Percentiles rank a stretch among this genome's conserved stretches.
Conservation (phyloP, 2,329 filamentous ascomycete genomes). For the Ascochyta fabae region DNA sequence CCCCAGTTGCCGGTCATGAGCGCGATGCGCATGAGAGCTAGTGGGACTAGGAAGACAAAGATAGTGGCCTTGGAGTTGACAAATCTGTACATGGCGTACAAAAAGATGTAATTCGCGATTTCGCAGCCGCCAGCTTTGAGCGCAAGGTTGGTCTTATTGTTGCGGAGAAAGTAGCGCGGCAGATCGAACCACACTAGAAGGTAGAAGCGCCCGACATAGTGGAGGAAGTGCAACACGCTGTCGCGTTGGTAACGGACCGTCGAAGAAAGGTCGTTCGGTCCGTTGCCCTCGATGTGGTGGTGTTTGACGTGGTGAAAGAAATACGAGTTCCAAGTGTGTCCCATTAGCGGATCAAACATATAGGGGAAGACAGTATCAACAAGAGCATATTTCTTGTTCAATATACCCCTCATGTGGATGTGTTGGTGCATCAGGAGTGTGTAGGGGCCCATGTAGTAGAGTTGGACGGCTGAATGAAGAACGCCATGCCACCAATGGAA, state of each 20-base stretch:
- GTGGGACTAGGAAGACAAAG: conserved; percentile 71
- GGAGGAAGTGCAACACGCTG: conserved; percentile 68
- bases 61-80: conserved; percentile 63
- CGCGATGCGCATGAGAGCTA: conserved; percentile 70
- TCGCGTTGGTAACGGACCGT: conserved; percentile 81
- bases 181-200: conserved; percentile 78
- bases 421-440: conserved; percentile 86
- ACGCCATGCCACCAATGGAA: conserved; percentile 74
- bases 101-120: conserved; percentile 55
- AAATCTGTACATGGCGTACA: conserved; percentile 58
- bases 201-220: conserved; percentile 76
- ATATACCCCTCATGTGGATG: conserved; percentile 76
- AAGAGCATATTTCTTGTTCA: conserved; percentile 61
- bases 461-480: conserved; percentile 69
- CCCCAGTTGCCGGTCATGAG: conserved; percentile 87
- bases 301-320: conserved; percentile 88
- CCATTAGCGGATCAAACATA: conserved; percentile 75
- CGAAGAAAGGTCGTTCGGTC: conserved; percentile 75
- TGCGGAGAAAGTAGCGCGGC: conserved; percentile 73
- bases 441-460: conserved; percentile 74
- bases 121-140: conserved; percentile 68
- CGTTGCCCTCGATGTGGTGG: conserved; percentile 83
- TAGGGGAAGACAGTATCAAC: conserved; percentile 75
- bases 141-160: conserved; percentile 63
- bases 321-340: conserved; percentile 85